Percentiles rank a stretch among this genome's conserved stretches.
Conservation (phyloP, 257 asterid species). For the Nicotiana obtusifolia region DNA sequence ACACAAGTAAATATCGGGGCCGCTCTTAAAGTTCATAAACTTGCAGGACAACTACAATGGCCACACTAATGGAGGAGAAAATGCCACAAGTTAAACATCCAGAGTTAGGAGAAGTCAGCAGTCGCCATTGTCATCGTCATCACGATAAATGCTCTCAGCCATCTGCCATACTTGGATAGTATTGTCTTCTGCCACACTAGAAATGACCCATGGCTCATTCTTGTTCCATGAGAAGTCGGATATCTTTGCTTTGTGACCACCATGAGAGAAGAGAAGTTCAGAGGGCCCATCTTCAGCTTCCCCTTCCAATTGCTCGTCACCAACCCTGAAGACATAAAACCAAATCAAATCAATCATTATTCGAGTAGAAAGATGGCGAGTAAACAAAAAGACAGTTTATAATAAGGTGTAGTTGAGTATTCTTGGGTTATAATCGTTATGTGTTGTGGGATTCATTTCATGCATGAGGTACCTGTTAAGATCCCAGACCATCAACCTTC, state of each 20-base stretch:
- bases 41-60: neutral
- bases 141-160: conserved; percentile 81
- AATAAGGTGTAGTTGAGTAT: neutral
- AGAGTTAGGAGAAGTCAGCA: conserved; percentile 12
- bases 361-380: neutral
- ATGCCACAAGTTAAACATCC: neutral
- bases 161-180: conserved; percentile 87
- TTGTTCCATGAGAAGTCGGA: conserved; percentile 96
- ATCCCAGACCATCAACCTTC: conserved; percentile 97
- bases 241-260: conserved; percentile 90
- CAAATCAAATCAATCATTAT: neutral
- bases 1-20: neutral
- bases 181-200: conserved; percentile 95
- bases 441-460: neutral
- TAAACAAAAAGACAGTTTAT: neutral
- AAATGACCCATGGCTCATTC: conserved; percentile 79
- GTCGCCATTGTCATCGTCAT: conserved; percentile 44
- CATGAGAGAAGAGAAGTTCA: conserved; percentile 92
- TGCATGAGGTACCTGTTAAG: conserved; percentile 55
- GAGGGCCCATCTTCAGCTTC: conserved; percentile 99
- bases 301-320: conserved; percentile 96
- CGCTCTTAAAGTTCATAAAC: neutral
- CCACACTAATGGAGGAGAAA: neutral
- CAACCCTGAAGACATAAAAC: conserved; percentile 45
- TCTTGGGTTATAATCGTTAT: neutral